Evolutionary conservation across 257 asterid genomes (phyloP).

Genomic region (Solanum neorickii): DNA sequence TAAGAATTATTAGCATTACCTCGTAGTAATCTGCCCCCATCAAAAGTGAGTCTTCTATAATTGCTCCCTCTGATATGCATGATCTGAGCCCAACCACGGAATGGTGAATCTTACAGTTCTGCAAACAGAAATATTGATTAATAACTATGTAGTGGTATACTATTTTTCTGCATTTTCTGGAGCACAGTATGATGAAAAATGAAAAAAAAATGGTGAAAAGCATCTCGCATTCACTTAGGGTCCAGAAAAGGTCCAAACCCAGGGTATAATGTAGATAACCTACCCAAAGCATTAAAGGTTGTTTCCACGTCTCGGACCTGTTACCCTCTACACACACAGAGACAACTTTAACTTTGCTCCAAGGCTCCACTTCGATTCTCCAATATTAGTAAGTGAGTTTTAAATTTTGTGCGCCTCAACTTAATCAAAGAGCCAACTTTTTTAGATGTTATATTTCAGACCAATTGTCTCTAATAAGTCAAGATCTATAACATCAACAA

Average conservation of each 20-base stretch:
- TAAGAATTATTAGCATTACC: slow-evolving; percentile 28
- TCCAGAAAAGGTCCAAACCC: neutral
- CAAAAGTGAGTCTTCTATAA: slow-evolving; percentile 73
- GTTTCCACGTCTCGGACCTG: neutral
- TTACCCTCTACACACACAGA: neutral
- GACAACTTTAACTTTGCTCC: neutral
- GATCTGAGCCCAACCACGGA: slow-evolving; percentile 94
- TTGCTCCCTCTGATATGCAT: slow-evolving; percentile 91
- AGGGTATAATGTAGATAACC: neutral
- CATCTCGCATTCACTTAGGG: neutral
- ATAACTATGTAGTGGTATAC: neutral
- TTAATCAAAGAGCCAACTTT: neutral
- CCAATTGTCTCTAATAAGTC: neutral
- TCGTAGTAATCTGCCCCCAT: slow-evolving; percentile 97
- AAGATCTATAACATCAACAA: neutral
- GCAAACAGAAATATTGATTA: slow-evolving; percentile 2
- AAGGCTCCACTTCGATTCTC: neutral
- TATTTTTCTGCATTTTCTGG: no score
- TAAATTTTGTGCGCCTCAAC: neutral
- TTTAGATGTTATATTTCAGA: neutral
- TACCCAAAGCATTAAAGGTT: neutral
- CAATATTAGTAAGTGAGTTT: neutral
- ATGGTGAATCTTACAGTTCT: slow-evolving; percentile 93
- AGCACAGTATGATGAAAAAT: neutral
- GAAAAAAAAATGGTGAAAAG: neutral